Conservation (phyloP, 306 rosid genomes). For the Acacia crassicarpa region DNA sequence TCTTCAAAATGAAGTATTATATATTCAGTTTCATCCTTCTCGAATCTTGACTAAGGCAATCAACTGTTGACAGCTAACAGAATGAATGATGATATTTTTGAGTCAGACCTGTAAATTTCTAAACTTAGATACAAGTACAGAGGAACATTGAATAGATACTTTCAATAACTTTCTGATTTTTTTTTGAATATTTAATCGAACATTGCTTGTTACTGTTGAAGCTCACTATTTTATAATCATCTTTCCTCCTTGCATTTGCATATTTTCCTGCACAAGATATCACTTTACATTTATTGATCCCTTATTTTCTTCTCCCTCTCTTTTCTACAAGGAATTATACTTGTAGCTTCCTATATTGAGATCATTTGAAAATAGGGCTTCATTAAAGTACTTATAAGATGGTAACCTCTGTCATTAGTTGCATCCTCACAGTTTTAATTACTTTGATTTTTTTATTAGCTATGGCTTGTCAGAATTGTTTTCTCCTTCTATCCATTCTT, state of each 20-base stretch:
- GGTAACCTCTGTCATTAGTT: slow-evolving; percentile 15
- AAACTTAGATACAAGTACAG: neutral
- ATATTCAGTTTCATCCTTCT: neutral
- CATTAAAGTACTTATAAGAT: slow-evolving; percentile 24
- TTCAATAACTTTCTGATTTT: too few relatives aligned
- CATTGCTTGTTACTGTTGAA: neutral
- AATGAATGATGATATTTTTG: neutral
- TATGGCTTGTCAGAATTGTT: neutral
- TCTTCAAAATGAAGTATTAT: neutral
- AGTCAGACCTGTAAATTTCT: neutral
- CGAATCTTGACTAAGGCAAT: neutral
- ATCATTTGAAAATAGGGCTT: slow-evolving; percentile 13
- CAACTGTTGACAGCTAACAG: neutral
- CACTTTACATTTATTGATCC: neutral
- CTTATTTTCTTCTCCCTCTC: neutral
- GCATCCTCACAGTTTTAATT: neutral
- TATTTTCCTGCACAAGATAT: neutral
- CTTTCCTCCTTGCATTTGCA: neutral
- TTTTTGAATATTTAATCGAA: too few relatives aligned
- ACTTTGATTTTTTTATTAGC: neutral
- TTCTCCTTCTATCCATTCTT: slow-evolving; percentile 12
- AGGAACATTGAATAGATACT: neutral
- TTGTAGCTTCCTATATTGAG: neutral
- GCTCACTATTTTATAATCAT: neutral
- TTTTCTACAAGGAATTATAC: neutral